Evolutionary conservation across 2,329 filamentous ascomycete species (phyloP), one percentile per base, ranked within the genome.

Genomic region (Dactylellina parvicollis): DNA sequence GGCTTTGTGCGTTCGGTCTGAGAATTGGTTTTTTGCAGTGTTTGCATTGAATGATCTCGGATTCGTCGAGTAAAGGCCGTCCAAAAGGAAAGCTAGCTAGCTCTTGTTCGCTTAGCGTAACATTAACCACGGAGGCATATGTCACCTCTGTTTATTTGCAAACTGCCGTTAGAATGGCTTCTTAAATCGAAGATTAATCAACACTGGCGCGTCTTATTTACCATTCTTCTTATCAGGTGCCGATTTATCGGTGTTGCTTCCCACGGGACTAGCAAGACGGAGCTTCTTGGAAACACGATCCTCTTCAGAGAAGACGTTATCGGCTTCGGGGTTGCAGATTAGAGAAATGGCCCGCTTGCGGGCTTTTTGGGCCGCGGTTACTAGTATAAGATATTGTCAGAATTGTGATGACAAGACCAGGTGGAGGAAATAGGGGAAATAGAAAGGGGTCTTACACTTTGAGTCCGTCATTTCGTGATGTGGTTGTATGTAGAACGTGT

Each of bases 11-110:
- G 0, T 88, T 88, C 30, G 87, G 87, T 77, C 89, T 90, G 12
- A 95, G 84, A 10, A 96, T 87, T 56, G 90, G 90, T 78, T 96
- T 93, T 82, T 95, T 96, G 83, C 94, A 99, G 80, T 96, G 92
- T 80, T 95, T 97, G 85, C 94, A 99, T 76, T 90, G 86, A 55
- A 95, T 88, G 8, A 92, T 86, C 75, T 96, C 92, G 9, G 90
- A 86, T 65, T 84, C 85, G 78, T 96, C 93, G 77, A 92, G 89
- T 76, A 96, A 85, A 0, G 92, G 92, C 67, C 90, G 88, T 74
- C 92, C 92, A 49, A 89, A 93, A 2, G 88, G 85, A 80, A 97
- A 97, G 3, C 90, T 90, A 72, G 92, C 88, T 77, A 90, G 87
- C 12, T 91, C 88, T 74, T 84, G 87, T 72, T 92, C 89, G 77